Base-by-base conservation (phyloP, 23 red algal genomes). In the Gracilaria gracilis region DNA sequence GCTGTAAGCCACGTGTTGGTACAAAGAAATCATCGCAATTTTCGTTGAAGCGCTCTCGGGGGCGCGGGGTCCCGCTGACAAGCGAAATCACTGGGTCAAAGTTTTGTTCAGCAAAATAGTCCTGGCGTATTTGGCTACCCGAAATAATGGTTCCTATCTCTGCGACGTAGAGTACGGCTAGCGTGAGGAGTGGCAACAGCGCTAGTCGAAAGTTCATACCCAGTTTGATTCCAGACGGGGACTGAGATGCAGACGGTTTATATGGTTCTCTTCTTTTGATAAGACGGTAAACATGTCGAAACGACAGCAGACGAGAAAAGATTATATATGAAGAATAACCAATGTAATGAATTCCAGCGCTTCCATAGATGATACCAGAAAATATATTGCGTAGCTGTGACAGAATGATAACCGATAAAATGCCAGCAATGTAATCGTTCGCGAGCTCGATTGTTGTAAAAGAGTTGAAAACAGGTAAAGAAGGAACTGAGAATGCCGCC, bases 1-100 rank as follows among this genome's bases (percentile, higher is more conserved):
- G 1, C 1, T 11, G 12, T 24, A 67, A 67, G 51, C 62, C 62
- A 9, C 62, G 27, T 19, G 62, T 31, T 1, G 62, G 33, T 31
- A 67, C 62, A 21, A 67, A 67, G 16, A 67, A 67, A 21, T 67
- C 62, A 67, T 67, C 62, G 20, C 62, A 67, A 17, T 67, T 13
- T 12, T 19, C 7, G 2, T 67, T 31, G 2, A 6, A 11, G 1
- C 11, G 28, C 62, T 1, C 20, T 14, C 62, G 62, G 1, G 62
- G 62, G 28, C 62, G 62, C 5, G 9, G 62, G 9, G 25, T 36
- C 2, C 25, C 62, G 1, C 17, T 29, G 14, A 67, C 62, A 28
- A 67, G 4, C 2, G 62, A 28, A 2, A 67, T 32, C 62, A 33
- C 33, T 9, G 62, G 62, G 32, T 67, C 62, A 67, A 67, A 67